Percentiles rank a stretch among this genome's conserved stretches.
Evolutionary conservation across 148 eudicot genomes (phyloP).

Genomic region (Diospyros lotus): DNA sequence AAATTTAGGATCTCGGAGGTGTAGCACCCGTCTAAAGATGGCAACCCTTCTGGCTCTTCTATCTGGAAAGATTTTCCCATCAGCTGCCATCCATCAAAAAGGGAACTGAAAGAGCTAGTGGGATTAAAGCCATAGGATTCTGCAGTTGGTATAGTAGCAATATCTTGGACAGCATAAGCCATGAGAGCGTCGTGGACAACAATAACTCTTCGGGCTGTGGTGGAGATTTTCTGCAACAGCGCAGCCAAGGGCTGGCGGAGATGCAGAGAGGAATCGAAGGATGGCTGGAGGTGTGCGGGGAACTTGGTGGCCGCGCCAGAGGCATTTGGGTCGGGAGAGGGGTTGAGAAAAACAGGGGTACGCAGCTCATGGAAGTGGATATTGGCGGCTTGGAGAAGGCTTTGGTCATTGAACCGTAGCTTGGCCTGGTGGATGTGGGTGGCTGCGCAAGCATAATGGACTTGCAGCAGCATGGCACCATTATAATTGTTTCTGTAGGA

Average conservation of each 20-base stretch:
- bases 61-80: conserved; percentile 10
- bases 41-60: background rate
- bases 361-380: conserved; percentile 11
- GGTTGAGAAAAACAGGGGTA: background rate
- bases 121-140: background rate
- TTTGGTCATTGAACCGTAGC: conserved; percentile 13
- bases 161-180: conserved; percentile 20
- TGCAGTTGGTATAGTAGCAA: background rate
- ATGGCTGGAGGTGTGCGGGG: conserved; percentile 11
- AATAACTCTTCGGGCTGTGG: background rate
- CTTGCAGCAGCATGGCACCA: background rate
- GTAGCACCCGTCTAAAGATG: conserved; percentile 15
- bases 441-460: conserved; percentile 23
- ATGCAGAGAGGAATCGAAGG: background rate
- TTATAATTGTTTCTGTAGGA: conserved; percentile 4
- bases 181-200: conserved; percentile 12
- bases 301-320: background rate
- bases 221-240: background rate
- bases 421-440: conserved; percentile 35
- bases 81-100: background rate
- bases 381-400: conserved; percentile 3
- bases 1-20: conserved; percentile 13
- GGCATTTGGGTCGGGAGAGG: conserved; percentile 4
- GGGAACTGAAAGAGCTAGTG: background rate
- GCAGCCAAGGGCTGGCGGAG: conserved; percentile 8